Evolutionary conservation across 2,329 filamentous ascomycete species (phyloP), one percentile per base, ranked within the genome.

Genomic region (Aspergillus niger): DNA sequence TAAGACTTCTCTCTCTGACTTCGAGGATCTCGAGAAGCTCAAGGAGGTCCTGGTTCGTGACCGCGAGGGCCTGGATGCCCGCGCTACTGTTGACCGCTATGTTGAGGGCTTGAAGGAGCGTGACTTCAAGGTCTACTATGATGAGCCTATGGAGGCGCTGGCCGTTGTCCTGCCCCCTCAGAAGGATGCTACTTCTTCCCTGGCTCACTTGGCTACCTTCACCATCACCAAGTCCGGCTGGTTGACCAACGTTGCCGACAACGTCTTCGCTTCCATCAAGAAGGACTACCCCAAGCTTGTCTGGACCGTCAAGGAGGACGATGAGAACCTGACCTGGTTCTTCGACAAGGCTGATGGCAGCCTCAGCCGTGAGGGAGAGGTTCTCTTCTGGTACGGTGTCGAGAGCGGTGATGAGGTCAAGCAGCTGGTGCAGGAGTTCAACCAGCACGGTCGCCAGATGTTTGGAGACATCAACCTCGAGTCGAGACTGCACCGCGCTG

Each of bases 311-410:
- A 94, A 91, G 80, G 90, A 93, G 72, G 90, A 96, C 68, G 93
- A 98, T 70, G 94, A 98, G 84, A 97, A 98, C 76, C 82, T 98
- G 70, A 93, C 92, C 10, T 98, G 94, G 95, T 97, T 98, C 83
- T 96, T 96, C 68, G 93, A 97, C 78, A 97, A 97, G 83, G 90
- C 94, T 8, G 92, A 97, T 69, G 94, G 95, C 59, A 97, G 91
- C 77, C 85, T 97, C 70, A 91, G 90, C 64, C 87, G 89, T 58
- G 88, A 91, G 67, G 92, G 92, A 60, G 91, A 93, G 72, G 91
- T 97, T 41, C 88, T 98, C 72, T 98, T 98, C 83, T 98, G 94
- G 91, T 97, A 96, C 76, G 93, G 93, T 55, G 87, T 95, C 60
- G 90, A 95, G 66, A 88, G 88, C 57, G 87, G 89, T 32, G 88